phyloP scores from a whole-genome alignment of 345 rosid species.

The Mercurialis annua region DNA sequence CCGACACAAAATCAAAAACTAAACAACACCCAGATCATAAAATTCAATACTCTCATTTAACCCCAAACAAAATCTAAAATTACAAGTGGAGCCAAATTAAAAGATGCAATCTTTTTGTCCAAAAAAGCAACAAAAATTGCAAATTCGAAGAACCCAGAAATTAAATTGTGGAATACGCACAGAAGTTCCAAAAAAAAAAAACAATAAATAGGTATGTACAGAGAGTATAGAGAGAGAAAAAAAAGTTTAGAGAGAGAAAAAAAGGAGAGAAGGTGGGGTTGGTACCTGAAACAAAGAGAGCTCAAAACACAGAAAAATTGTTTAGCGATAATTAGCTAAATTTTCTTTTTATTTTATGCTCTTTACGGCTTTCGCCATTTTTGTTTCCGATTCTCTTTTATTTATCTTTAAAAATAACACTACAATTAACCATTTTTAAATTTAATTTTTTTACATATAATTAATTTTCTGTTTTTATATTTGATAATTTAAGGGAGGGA shows the following conservation, averaged over 20 bases:
- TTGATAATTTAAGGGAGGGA: too few species aligned
- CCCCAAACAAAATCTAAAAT: neutral
- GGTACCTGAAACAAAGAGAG: slow-evolving; percentile 17
- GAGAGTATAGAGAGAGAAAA: neutral
- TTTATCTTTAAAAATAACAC: neutral
- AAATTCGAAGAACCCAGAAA: neutral
- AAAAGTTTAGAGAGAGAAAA: neutral
- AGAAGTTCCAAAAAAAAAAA: neutral
- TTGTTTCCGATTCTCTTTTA: slow-evolving; percentile 6
- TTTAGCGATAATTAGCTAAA: slow-evolving; percentile 1
- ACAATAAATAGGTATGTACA: neutral
- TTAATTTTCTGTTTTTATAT: too few species aligned
- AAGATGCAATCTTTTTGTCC: neutral
- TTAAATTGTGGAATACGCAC: neutral
- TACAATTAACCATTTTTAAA: too few species aligned
- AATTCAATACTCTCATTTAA: slow-evolving; percentile 13
- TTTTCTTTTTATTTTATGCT: neutral
- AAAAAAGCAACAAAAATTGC: neutral
- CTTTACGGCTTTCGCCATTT: too few species aligned
- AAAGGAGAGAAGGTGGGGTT: slow-evolving; percentile 1
- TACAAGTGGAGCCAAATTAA: neutral
- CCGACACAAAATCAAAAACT: slow-evolving; percentile 2
- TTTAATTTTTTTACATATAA: too few species aligned
- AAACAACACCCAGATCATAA: slow-evolving; percentile 15
- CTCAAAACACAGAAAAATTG: neutral